These are phyloP conservation scores for Venturiaceae sp. DNA, from an alignment of 2,329 filamentous ascomycete genomes.

Conservation along the genomic window DNA sequence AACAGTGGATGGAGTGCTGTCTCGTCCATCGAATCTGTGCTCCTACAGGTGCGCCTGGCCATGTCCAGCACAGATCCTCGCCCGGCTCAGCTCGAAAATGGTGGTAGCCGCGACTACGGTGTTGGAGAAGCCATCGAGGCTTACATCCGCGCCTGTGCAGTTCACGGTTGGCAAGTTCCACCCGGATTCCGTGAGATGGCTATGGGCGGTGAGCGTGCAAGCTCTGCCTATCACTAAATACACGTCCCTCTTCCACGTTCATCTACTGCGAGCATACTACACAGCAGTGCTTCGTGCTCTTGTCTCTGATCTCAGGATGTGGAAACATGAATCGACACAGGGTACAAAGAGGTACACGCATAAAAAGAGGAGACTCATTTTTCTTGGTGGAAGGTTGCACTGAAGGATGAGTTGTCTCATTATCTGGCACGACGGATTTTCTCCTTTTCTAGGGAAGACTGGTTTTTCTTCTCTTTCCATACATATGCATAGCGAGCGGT, in stretches of 20 bases:
- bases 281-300: background rate
- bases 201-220: background rate
- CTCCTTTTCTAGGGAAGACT: background rate
- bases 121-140: constrained; percentile 64
- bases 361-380: background rate
- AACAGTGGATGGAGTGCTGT: constrained; percentile 72
- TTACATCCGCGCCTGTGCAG: constrained; percentile 55
- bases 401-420: no score
- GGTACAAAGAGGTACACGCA: background rate
- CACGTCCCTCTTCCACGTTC: background rate
- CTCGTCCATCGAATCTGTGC: constrained; percentile 64
- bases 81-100: constrained; percentile 56
- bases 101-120: constrained; percentile 44
- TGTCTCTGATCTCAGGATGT: background rate
- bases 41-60: constrained; percentile 72
- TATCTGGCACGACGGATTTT: background rate
- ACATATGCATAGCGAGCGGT: background rate
- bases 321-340: background rate
- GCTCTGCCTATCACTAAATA: background rate
- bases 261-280: background rate
- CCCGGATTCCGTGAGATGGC: constrained; percentile 40
- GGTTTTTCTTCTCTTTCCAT: background rate
- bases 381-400: background rate
- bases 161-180: constrained; percentile 68
- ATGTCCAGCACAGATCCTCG: constrained; percentile 57